Evolutionary conservation across 768 basidiomycete species (phyloP), one percentile per base, ranked within the genome.

Genomic region (Tricholoma furcatifolium): DNA sequence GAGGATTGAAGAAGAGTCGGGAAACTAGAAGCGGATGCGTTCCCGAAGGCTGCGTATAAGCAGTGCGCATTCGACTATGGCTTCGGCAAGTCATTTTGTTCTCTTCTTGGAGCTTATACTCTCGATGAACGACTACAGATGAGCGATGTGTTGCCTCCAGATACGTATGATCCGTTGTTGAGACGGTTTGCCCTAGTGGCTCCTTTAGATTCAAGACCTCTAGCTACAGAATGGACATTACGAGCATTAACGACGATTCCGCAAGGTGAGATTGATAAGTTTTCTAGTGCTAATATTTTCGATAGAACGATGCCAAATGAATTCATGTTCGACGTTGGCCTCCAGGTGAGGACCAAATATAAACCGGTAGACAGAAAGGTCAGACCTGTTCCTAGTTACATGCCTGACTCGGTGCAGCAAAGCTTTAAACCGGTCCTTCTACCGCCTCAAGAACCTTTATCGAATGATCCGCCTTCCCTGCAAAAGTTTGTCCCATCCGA

Each of bases 301-400:
- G 40, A 42, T 18, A 18, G 10, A 3, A 6, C 11, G 3, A 10
- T 11, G 2, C 23, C 17, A 11, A 23, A 42, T 6, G 17, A n/a
- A n/a, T n/a, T n/a, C n/a, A n/a, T n/a, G n/a, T n/a, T 9, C 1
- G 6, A 5, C 4, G 10, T 9, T 8, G 6, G 10, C 4, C 43
- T 45, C n/a, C 32, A 47, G 23, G 39, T 39, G 0, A 18, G 43
- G 39, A 44, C 40, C 14, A 55, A 52, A 38, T 67, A 65, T 45
- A 65, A 67, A 31, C 59, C 60, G 0, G 63, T 67, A 2, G 59
- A 65, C 31, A 21, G 58, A 7, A 67, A 66, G 53, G 61, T 65
- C 2, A 53, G 55, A 3, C 63, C 66, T 4, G 62, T 67, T 4
- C 64, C 62, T 0, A 59, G 51, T 0, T 64, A 63, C 36, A 62